Base-by-base conservation (phyloP, 306 rosid genomes). In the Luffa acutangula region DNA sequence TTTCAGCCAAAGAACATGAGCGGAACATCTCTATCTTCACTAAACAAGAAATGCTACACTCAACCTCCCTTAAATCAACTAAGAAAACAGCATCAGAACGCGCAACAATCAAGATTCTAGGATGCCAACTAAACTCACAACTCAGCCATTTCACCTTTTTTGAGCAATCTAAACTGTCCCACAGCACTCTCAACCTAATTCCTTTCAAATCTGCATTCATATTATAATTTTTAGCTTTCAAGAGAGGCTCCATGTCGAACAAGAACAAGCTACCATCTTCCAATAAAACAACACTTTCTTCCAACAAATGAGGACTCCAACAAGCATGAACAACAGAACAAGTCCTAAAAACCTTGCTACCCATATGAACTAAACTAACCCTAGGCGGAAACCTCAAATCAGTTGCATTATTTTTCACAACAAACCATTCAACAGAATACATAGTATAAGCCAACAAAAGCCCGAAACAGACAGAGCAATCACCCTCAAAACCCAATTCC, bases 121-220 rank as follows among this genome's bases (percentile, higher is more conserved):
- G 91, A 80, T 89, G 86, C 93, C 93, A 92, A 85, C 93, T 88
- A 73, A 92, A 90, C 39, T 90, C 96, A 85, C 91, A 90, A 75
- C 90, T 81, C 79, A 90, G 39, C 97, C 97, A 90, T 54, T 54
- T 86, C 45, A 11, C 69, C 25, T 79, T 77, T 45, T 80, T 72
- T 5, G 69, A 81, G 79, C 43, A 52, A 64, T 25, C 77, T 0
- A 13, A 83, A 82, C 74, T 77, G 81, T 76, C 81, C 93, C 91
- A 89, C 0, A 81, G 64, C 9, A 90, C 85, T 74, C 69, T 89
- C 87, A 90, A 83, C 83, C 80, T 86, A 45, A 80, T 89, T 53
- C 93, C 93, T 60, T 86, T 85, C 79, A 83, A 81, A 83, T 17
- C 33, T 7, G 13, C 39, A 79, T 45, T 43, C 0, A 77, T 48